Evolutionary conservation across 73 alveolate genomes (phyloP).

Genomic region (Symbiodinium natans): DNA sequence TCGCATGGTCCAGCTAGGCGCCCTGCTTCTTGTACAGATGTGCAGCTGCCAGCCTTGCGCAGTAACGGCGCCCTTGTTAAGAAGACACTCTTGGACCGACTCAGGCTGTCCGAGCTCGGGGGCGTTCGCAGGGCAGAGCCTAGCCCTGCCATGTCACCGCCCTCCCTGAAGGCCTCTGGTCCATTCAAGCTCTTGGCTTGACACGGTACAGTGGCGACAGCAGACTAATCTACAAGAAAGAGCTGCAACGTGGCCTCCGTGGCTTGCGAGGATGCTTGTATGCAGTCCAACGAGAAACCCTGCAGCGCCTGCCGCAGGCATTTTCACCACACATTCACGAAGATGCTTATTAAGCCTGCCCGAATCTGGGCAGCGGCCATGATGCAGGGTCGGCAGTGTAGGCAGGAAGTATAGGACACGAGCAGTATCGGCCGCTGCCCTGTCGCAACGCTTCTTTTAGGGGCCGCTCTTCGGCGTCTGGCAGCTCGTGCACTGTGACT

Average conservation of each 20-base stretch:
- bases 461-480: conserved; percentile 2
- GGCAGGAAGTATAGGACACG: not conserved
- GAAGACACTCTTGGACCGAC: not conserved
- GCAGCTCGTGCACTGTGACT: conserved; percentile 30
- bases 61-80: no score
- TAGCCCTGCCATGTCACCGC: conserved; percentile 71
- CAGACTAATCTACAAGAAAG: no score
- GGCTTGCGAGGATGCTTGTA: conserved; percentile 67
- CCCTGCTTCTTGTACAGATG: conserved; percentile 54
- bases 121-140: conserved; percentile 84
- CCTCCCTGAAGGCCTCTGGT: conserved; percentile 57
- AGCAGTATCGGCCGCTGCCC: not conserved
- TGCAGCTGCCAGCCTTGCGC: conserved; percentile 66
- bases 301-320: conserved; percentile 18
- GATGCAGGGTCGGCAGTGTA: not conserved
- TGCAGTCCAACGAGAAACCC: conserved; percentile 39
- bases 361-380: not conserved
- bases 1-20: no score
- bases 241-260: conserved; percentile 19
- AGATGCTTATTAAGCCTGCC: no score
- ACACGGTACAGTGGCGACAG: no score
- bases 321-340: not conserved
- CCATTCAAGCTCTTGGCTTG: no score
- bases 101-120: not conserved
- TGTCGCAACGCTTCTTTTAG: not conserved